Conservation (phyloP, 371 early-diverging fungal species). For the Synchytrium microbalum region DNA sequence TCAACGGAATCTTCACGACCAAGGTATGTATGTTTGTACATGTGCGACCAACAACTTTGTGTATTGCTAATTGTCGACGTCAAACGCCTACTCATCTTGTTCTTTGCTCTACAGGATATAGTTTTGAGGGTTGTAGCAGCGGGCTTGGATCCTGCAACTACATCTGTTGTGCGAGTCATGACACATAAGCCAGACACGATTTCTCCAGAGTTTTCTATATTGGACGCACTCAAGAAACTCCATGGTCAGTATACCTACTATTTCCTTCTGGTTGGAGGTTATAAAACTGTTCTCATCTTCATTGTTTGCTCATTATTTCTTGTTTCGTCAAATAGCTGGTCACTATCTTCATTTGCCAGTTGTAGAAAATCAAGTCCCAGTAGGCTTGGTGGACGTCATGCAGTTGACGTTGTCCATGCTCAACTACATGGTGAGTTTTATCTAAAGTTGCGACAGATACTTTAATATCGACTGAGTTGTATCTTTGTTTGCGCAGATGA, state of each 20-base stretch:
- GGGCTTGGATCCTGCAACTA: constrained; percentile 78
- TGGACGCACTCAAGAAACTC: constrained; percentile 93
- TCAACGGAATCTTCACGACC: constrained; percentile 92
- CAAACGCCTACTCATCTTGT: too few species aligned
- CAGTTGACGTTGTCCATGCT: constrained; percentile 62
- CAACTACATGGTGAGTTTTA: constrained; percentile 37
- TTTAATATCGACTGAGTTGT: neutral
- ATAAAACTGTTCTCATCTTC: neutral
- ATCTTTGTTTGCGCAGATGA: neutral
- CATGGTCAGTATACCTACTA: constrained; percentile 50
- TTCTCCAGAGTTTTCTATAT: constrained; percentile 65
- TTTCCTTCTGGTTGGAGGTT: too few species aligned
- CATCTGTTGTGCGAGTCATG: constrained; percentile 36
- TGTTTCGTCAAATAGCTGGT: constrained; percentile 51
- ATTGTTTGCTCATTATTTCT: neutral
- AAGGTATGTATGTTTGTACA: too few species aligned
- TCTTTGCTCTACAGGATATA: constrained; percentile 64
- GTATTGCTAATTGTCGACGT: constrained; percentile 15
- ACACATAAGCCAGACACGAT: constrained; percentile 98
- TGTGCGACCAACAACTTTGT: too few species aligned
- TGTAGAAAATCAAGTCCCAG: constrained; percentile 47
- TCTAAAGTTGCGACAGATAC: neutral
- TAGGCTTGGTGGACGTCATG: constrained; percentile 89
- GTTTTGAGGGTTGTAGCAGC: constrained; percentile 94
- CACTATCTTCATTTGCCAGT: constrained; percentile 94